phyloP scores from a whole-genome alignment of 805 yeast species.

The Maudiozyma bulderi region DNA sequence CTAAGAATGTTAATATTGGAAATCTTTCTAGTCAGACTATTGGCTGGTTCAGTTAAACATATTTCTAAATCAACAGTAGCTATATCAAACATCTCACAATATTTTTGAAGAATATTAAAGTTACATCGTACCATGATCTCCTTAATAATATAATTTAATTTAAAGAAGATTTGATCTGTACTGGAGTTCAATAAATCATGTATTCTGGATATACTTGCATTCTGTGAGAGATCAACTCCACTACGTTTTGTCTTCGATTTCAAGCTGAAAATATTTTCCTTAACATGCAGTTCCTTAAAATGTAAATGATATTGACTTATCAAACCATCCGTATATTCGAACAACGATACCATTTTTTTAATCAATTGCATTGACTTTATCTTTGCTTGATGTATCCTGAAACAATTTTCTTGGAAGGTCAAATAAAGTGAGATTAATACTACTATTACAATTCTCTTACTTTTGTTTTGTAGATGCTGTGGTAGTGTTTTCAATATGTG shows the following conservation, averaged over 20 bases:
- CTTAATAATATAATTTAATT: conserved; percentile 20
- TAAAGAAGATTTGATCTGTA: conserved; percentile 21
- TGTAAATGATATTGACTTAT: conserved; percentile 20
- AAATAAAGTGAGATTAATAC: conserved; percentile 7
- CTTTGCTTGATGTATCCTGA: conserved; percentile 12
- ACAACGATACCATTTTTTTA: conserved; percentile 7
- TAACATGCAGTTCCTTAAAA: conserved; percentile 24
- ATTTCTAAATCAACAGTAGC: conserved; percentile 24
- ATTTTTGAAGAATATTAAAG: conserved; percentile 31
- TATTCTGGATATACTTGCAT: not conserved
- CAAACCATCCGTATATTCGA: conserved; percentile 19
- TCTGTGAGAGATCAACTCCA: too few species aligned
- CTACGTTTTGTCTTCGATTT: not conserved
- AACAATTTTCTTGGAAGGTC: conserved; percentile 18
- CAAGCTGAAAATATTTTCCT: not conserved
- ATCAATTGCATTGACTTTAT: conserved; percentile 12
- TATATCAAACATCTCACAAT: conserved; percentile 36
- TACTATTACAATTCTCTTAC: not conserved
- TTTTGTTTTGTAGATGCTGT: not conserved
- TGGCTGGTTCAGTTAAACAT: conserved; percentile 12
- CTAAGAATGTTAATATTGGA: conserved; percentile 31
- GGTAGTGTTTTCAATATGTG: not conserved
- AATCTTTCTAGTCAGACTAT: conserved; percentile 24
- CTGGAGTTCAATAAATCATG: conserved; percentile 28
- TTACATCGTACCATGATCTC: conserved; percentile 25